These are phyloP conservation scores for Russula sp. DNA, from an alignment of 768 basidiomycete genomes.

Conservation along the genomic window DNA sequence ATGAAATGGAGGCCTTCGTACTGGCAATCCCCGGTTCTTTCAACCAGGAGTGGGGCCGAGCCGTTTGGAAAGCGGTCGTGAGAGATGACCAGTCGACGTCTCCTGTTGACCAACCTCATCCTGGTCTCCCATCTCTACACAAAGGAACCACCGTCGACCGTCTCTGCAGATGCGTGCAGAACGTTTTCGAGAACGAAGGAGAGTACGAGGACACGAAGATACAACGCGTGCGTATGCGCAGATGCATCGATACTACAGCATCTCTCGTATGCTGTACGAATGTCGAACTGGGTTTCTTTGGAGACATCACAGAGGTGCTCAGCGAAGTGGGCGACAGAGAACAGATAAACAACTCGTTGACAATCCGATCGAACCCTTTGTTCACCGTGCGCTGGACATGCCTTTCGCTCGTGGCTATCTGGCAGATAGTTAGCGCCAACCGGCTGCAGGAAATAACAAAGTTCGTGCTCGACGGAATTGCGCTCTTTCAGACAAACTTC, in stretches of 20 bases:
- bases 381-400: neutral
- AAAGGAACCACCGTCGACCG: too few relatives aligned
- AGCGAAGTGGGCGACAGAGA: neutral
- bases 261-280: neutral
- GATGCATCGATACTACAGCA: neutral
- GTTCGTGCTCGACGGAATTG: constrained; percentile 1
- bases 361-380: neutral
- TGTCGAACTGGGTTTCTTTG: neutral
- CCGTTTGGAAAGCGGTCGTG: constrained; percentile 10
- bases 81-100: too few relatives aligned
- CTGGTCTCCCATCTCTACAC: too few relatives aligned
- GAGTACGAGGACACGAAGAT: too few relatives aligned
- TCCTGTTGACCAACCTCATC: too few relatives aligned
- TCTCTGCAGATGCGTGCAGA: too few relatives aligned
- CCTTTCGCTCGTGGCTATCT: neutral
- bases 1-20: constrained; percentile 8
- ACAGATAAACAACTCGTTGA: too few relatives aligned
- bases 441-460: neutral
- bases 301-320: neutral
- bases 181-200: too few relatives aligned
- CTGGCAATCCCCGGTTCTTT: constrained; percentile 21
- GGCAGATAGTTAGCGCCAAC: neutral
- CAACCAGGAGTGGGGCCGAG: constrained; percentile 3
- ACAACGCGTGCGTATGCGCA: too few relatives aligned
- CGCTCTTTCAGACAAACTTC: neutral